Evolutionary conservation across 768 basidiomycete genomes (phyloP).

Genomic region (Mycena maculata): DNA sequence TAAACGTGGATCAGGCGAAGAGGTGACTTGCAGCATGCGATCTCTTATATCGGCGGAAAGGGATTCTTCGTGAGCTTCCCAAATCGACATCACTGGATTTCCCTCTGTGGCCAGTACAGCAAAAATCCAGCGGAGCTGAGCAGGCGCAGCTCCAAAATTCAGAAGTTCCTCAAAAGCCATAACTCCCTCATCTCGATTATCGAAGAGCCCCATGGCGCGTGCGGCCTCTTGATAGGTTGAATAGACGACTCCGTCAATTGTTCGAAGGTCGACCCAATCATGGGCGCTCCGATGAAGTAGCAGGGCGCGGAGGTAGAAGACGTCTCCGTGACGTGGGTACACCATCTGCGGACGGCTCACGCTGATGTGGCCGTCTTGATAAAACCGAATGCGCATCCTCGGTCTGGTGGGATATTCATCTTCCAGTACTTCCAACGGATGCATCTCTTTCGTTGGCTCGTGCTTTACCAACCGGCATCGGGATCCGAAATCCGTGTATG

Average conservation of each 20-base stretch:
- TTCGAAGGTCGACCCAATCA: slow-evolving; percentile 3
- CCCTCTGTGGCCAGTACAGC: slow-evolving; percentile 1
- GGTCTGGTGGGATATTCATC: neutral
- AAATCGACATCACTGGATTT: slow-evolving; percentile 2
- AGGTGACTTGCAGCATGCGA: neutral
- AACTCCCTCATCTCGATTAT: slow-evolving; percentile 3
- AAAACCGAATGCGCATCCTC: slow-evolving; percentile 1
- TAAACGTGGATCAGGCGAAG: neutral
- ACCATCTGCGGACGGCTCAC: neutral
- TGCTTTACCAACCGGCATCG: neutral
- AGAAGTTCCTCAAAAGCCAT: slow-evolving; percentile 9
- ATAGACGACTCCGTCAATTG: slow-evolving; percentile 2
- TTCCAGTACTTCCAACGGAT: neutral
- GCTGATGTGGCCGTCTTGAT: neutral
- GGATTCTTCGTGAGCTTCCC: neutral
- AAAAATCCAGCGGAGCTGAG: slow-evolving; percentile 13
- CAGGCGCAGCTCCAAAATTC: neutral
- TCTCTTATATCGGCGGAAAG: neutral
- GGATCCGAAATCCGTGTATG: neutral
- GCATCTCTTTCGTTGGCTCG: neutral
- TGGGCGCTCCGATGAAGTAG: slow-evolving; percentile 1
- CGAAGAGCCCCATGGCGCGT: slow-evolving; percentile 6
- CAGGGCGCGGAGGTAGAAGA: slow-evolving; percentile 4
- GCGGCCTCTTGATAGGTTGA: slow-evolving; percentile 12
- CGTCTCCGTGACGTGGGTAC: slow-evolving; percentile 11